phyloP scores from a whole-genome alignment of 2,329 filamentous ascomycete species.

The Proliferodiscus dingleyae region DNA sequence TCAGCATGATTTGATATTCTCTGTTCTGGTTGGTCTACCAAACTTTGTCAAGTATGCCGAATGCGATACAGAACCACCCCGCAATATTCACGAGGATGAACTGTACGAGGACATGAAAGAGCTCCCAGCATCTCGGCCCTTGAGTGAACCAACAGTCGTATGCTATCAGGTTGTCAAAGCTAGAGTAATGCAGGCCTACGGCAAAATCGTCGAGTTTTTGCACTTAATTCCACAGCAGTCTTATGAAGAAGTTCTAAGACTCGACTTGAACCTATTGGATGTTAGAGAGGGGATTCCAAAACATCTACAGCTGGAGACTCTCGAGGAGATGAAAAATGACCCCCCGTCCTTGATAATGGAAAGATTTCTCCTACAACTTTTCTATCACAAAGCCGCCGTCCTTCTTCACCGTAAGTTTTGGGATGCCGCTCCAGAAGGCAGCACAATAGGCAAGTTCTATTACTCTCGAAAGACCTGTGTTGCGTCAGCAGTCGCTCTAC shows the following conservation, averaged over 20 bases:
- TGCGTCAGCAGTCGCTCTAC: constrained; percentile 42
- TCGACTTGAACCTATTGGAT: constrained; percentile 44
- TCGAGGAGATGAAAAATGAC: constrained; percentile 46
- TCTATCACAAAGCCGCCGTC: constrained; percentile 51
- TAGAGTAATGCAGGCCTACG: constrained; percentile 44
- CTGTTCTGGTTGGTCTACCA: constrained; percentile 63
- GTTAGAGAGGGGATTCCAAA: constrained; percentile 41
- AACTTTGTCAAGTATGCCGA: constrained; percentile 60
- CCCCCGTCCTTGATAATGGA: constrained; percentile 44
- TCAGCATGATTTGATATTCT: constrained; percentile 59
- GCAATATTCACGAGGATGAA: constrained; percentile 61
- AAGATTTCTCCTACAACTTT: constrained; percentile 45
- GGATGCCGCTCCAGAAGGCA: constrained; percentile 36
- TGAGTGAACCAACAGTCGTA: constrained; percentile 53
- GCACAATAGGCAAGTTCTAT: constrained; percentile 37
- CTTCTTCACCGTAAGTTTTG: constrained; percentile 53
- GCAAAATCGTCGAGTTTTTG: constrained; percentile 45
- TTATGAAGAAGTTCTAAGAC: constrained; percentile 45
- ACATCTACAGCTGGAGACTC: constrained; percentile 44
- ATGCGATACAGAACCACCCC: constrained; percentile 56
- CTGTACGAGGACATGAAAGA: constrained; percentile 51
- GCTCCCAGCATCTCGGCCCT: constrained; percentile 52
- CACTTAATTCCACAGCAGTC: constrained; percentile 44
- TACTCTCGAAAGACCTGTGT: constrained; percentile 50
- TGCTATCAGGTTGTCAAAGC: constrained; percentile 51